Base-by-base conservation (phyloP, 176 grass and related monocot species). In the Musa troglodytarum region DNA sequence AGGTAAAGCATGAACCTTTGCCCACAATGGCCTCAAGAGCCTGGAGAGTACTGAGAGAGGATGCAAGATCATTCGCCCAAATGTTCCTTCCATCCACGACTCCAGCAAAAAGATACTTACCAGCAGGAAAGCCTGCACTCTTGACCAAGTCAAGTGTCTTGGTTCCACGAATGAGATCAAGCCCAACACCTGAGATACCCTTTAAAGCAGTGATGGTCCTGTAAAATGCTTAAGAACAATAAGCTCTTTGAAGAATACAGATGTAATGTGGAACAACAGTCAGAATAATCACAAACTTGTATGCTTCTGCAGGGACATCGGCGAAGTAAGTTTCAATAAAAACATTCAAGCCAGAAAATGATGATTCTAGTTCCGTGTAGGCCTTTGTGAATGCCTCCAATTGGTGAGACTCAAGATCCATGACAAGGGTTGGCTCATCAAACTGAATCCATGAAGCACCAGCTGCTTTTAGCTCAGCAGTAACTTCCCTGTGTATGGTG, bases 31-130 rank as follows among this genome's bases (percentile, higher is more conserved):
- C 63, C 74, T 96, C 92, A 15, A 92, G 92, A 73, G 87, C 64
- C 80, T 80, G 63, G 43, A 96, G 92, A 83, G 85, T 86, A 61
- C 58, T 83, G 17, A 89, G 85, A 82, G 92, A 92, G 80, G 89
- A 78, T 63, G 87, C 85, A 74, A 96, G 85, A 67, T 96, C 92
- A 82, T 96, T 90, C 13, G 92, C 92, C 89, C 92, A 96, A 66
- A 96, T 96, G 82, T 96, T 96, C 69, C 92, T 85, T 7, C 92
- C 92, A 92, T 96, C 92, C 24, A 96, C 92, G 69, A 96, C 87
- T 87, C 92, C 92, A 23, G 89, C 92, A 67, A 96, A 96, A 69
- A 96, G 87, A 78, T 89, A 92, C 78, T 96, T 96, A 63, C 86
- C 89, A 80, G 92, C 76, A 29, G 92, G 92, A 63, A 96, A 92